Evolutionary conservation across 371 early-diverging fungal genomes (phyloP).

Genomic region (Mortierella sp.): DNA sequence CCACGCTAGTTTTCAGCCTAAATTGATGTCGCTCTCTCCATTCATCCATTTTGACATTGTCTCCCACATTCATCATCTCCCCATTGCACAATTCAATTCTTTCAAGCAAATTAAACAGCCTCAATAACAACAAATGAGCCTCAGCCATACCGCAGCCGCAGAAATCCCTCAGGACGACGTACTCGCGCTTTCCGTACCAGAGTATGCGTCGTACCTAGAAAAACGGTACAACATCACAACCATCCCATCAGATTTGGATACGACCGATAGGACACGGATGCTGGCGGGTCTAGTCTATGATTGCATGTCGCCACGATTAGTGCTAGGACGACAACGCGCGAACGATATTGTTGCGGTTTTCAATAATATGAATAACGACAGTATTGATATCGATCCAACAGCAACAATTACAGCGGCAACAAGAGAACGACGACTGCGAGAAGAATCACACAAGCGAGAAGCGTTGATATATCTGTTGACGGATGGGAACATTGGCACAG

Average conservation of each 20-base stretch:
- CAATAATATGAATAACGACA: constrained; percentile 35
- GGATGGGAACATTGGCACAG: constrained; percentile 63
- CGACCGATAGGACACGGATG: constrained; percentile 16
- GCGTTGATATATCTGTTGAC: constrained; percentile 59
- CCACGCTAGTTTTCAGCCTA: too few species aligned
- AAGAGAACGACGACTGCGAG: constrained; percentile 7
- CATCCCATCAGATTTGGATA: constrained; percentile 1
- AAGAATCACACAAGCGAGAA: constrained; percentile 29
- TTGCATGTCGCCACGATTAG: constrained; percentile 66
- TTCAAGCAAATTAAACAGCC: too few species aligned
- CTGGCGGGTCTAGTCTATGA: constrained; percentile 70
- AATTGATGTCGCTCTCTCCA: too few species aligned
- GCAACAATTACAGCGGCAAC: neutral
- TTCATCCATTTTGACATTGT: too few species aligned
- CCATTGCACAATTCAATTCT: too few species aligned
- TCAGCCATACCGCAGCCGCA: too few species aligned
- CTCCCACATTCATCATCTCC: too few species aligned
- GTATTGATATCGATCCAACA: neutral
- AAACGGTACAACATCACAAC: constrained; percentile 7
- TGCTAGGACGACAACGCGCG: constrained; percentile 57
- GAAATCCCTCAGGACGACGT: neutral
- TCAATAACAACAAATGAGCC: too few species aligned
- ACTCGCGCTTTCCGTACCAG: constrained; percentile 3
- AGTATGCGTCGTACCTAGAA: constrained; percentile 20
- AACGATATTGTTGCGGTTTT: constrained; percentile 56